These are phyloP conservation scores for Phytophthora sojae DNA, from an alignment of 352 stramenopile species.

Conservation along the genomic window DNA sequence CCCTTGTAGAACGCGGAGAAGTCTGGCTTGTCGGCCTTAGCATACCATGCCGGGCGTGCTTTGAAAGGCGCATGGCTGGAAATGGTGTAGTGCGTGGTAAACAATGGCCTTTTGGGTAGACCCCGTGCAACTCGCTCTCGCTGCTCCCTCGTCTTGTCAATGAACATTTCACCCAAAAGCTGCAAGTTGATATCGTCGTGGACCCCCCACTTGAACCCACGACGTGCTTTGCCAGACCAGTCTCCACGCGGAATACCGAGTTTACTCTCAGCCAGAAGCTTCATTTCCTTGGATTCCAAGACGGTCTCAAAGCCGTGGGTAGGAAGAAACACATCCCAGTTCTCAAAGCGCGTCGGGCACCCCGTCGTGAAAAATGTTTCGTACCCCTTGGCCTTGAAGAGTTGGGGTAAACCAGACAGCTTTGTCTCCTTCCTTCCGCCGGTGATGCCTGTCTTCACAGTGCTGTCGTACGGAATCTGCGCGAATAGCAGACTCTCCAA, in stretches of 20 bases:
- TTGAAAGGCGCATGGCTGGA: slow-evolving; percentile 52
- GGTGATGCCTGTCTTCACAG: slow-evolving; percentile 42
- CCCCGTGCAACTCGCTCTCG: slow-evolving; percentile 17
- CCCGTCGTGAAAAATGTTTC: slow-evolving; percentile 57
- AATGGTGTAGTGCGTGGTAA: slow-evolving; percentile 71
- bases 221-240: slow-evolving; percentile 32
- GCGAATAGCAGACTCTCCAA: slow-evolving; percentile 62
- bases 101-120: slow-evolving; percentile 46
- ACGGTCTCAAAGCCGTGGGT: slow-evolving; percentile 55
- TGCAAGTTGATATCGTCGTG: slow-evolving; percentile 58
- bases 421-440: slow-evolving; percentile 30
- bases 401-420: slow-evolving; percentile 54
- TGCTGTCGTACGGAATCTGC: slow-evolving; percentile 52
- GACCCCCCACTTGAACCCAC: slow-evolving; percentile 47
- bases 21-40: slow-evolving; percentile 48
- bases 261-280: slow-evolving; percentile 34
- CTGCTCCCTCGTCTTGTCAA: slow-evolving; percentile 52
- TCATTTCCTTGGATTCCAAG: slow-evolving; percentile 44
- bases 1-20: slow-evolving; percentile 59
- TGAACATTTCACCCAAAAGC: slow-evolving; percentile 50
- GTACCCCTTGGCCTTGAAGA: slow-evolving; percentile 58
- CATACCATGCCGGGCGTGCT: slow-evolving; percentile 49
- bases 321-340: slow-evolving; percentile 55
- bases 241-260: slow-evolving; percentile 41
- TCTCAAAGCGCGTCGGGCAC: slow-evolving; percentile 46